Base-by-base conservation (phyloP, 2,329 filamentous ascomycete species). In the Diaporthe batatas region DNA sequence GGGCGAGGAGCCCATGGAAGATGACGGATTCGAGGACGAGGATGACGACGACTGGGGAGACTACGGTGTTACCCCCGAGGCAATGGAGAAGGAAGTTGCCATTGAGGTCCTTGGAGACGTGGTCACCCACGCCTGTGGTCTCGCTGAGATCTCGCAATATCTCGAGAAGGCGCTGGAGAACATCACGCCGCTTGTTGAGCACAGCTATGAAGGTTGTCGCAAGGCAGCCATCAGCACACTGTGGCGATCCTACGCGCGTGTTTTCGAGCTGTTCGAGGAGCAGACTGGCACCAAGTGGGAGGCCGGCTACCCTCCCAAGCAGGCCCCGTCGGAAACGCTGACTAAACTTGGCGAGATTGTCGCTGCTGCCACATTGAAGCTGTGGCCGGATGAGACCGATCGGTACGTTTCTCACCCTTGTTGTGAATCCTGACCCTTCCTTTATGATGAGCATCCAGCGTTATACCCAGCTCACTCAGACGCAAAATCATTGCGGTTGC, bases 401-500 rank as follows among this genome's bases (percentile, higher is more conserved):
- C 91, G 95, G 95, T 98, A 93, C 81, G 96, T 94, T 76, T 16
- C 21, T 39, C 71, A 47, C 65, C 49, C 76, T 74, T 75, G 74
- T 75, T 36, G 23, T 47, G 21, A 70, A 3, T 25, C 68, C 71
- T 32, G 12, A 25, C 10, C 10, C 74, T 68, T 71, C 36, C 36
- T 72, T 72, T 75, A 92, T 94, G 95, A 98, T 98, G 95, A 98
- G 85, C 87, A 90, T 87, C 84, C 86, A 90, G 91, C 94, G 94
- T 95, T 95, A 96, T 90, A 96, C 96, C 95, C 95, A 98, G 95
- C 95, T 98, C 96, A 98, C 95, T 98, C 94, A 94, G 93, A 98
- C 92, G 92, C 94, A 89, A 86, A 39, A 42, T 36, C 86, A 86
- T 85, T 91, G 93, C 91, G 91, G 86, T 91, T 97, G 94, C 93